These are phyloP conservation scores for Tremella yokohamensis DNA, from an alignment of 768 basidiomycete genomes.

Conservation along the genomic window DNA sequence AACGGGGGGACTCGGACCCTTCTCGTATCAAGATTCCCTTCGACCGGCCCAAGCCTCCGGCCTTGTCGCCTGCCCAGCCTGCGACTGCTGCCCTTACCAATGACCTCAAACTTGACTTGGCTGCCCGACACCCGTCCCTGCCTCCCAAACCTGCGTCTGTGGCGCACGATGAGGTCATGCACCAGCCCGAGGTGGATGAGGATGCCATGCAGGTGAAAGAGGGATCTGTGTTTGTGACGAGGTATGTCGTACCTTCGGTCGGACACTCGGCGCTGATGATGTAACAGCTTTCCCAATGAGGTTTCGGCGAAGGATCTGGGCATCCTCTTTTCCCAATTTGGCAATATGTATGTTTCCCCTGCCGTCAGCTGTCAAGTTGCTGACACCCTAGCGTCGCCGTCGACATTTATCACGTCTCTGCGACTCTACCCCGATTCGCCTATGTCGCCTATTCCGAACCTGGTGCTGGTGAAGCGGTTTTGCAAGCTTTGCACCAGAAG, in stretches of 20 bases:
- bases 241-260: slow-evolving; percentile 24
- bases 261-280: slow-evolving; percentile 4
- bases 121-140: neutral
- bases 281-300: slow-evolving; percentile 39
- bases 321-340: slow-evolving; percentile 48
- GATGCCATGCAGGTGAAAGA: slow-evolving; percentile 25
- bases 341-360: slow-evolving; percentile 36
- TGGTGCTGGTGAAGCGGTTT: slow-evolving; percentile 29
- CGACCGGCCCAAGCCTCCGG: slow-evolving; percentile 25
- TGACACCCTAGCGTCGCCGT: slow-evolving; percentile 37
- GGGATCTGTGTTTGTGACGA: slow-evolving; percentile 44
- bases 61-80: slow-evolving; percentile 4
- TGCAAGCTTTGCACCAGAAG: slow-evolving; percentile 36
- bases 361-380: neutral
- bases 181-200: slow-evolving; percentile 17
- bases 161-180: neutral
- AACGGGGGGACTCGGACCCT: slow-evolving; percentile 42
- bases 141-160: no score
- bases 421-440: slow-evolving; percentile 44
- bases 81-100: neutral
- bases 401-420: slow-evolving; percentile 48
- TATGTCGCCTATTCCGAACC: slow-evolving; percentile 37
- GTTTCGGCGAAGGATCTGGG: slow-evolving; percentile 47
- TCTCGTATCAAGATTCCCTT: slow-evolving; percentile 27
- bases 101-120: neutral